These are phyloP conservation scores for Mortierella sp. DNA, from an alignment of 371 early-diverging fungal species.

Conservation along the genomic window DNA sequence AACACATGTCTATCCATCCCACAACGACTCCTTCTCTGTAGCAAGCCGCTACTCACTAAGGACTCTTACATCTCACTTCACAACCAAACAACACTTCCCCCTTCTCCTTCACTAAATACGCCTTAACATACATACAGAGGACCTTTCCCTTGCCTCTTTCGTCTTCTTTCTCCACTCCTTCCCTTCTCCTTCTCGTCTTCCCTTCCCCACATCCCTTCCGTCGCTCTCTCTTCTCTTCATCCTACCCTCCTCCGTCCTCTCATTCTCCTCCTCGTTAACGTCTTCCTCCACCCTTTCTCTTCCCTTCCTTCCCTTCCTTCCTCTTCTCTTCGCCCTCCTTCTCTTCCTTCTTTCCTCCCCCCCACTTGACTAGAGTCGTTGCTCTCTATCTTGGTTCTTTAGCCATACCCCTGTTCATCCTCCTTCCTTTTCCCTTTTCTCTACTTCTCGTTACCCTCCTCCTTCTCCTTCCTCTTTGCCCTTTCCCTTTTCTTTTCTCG, in stretches of 20 bases:
- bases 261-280: neutral
- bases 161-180: neutral
- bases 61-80: neutral
- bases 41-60: neutral
- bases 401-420: constrained; percentile 5
- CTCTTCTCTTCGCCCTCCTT: neutral
- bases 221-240: neutral
- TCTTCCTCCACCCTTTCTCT: neutral
- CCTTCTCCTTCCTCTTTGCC: neutral
- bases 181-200: neutral
- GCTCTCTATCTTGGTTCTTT: constrained; percentile 10
- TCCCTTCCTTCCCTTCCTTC: neutral
- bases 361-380: constrained; percentile 16
- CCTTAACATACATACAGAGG: neutral
- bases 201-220: neutral
- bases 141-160: neutral
- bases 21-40: constrained; percentile 6
- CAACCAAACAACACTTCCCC: neutral
- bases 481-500: neutral
- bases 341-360: constrained; percentile 10
- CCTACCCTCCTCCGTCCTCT: neutral
- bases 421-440: neutral
- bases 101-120: neutral
- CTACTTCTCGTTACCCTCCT: neutral
- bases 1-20: constrained; percentile 10